phyloP scores from a whole-genome alignment of 768 basidiomycete species.

The Lactarius hengduanensis region DNA sequence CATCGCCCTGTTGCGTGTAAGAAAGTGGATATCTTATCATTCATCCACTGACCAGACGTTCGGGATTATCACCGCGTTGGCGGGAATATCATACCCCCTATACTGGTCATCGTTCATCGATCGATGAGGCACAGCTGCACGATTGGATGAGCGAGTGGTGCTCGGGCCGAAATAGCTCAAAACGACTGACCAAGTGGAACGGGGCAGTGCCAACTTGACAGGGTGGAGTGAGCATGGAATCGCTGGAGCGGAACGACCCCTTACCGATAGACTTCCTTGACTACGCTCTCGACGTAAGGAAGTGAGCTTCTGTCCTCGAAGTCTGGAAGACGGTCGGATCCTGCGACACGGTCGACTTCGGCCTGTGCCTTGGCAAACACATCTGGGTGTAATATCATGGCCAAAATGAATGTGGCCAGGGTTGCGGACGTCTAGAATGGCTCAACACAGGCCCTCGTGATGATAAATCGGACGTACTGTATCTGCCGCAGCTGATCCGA shows the following conservation, averaged over 20 bases:
- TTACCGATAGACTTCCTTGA: conserved; percentile 31
- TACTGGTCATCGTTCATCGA: conserved; percentile 29
- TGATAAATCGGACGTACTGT: conserved; percentile 19
- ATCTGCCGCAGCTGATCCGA: conserved; percentile 27
- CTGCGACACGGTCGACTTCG: conserved; percentile 33
- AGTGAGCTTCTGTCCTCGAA: conserved; percentile 31
- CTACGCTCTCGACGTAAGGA: conserved; percentile 31
- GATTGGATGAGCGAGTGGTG: conserved; percentile 10
- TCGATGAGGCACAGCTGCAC: conserved; percentile 28
- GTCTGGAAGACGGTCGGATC: conserved; percentile 32
- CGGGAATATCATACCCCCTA: conserved; percentile 28
- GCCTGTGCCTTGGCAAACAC: conserved; percentile 32
- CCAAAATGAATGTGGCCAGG: conserved; percentile 26
- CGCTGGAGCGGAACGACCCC: background rate
- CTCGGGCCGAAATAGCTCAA: background rate
- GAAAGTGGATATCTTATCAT: background rate
- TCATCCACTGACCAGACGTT: conserved; percentile 27
- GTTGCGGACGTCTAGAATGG: conserved; percentile 26
- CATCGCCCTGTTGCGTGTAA: conserved; percentile 28
- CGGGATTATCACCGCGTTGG: conserved; percentile 26
- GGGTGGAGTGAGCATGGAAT: background rate
- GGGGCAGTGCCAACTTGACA: conserved; percentile 26
- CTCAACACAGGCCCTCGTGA: background rate
- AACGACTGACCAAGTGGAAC: conserved; percentile 27
- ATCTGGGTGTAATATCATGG: conserved; percentile 30